Evolutionary conservation across 164 flowering plant genomes (phyloP), one percentile per base, ranked within the genome.

Genomic region (Akebia trifoliata): DNA sequence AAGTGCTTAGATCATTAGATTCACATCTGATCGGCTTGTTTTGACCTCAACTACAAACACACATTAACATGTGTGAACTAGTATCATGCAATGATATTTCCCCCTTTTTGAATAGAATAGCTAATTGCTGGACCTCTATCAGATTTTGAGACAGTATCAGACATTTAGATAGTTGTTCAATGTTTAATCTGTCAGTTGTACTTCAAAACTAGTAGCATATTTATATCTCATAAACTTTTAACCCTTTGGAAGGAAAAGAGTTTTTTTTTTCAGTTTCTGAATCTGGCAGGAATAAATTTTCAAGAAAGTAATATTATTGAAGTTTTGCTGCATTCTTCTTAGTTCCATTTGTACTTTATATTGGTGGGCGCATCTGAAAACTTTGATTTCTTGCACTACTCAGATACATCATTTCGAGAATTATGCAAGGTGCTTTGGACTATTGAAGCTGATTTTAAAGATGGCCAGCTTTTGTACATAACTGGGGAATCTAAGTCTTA

Each of bases 371-470:
- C 17, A 32, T 49, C 35, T 55, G 5, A 18, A 12, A 62, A 29
- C 40, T 46, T 56, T 24, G 28, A 11, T 67, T 55, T 69, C 51
- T 55, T 70, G 74, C 72, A 71, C 37, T 60, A 58, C 44, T 67
- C 77, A 57, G 46, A 30, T 43, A 26, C 55, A 30, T 24, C 56
- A 42, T 17, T 8, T 15, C 45, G 56, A 66, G 77, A 65, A 57
- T 35, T 56, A 45, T 72, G 82, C 69, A 69, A 74, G 66, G 68
- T 81, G 18, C 66, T 74, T 54, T 83, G 85, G 87, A 72, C 65
- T 26, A 35, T 81, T 49, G 83, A 80, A 73, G 84, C 87, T 40
- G 83, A 83, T 74, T 43, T 82, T 70, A 71, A 47, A 47, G 79
- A 77, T 59, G 87, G 76, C 53, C 72, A 83, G 48, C 69, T 65